Percentiles rank a stretch among this genome's conserved stretches.
Conservation (phyloP, 495 filamentous ascomycete species). For the Podospora fimiseda region DNA sequence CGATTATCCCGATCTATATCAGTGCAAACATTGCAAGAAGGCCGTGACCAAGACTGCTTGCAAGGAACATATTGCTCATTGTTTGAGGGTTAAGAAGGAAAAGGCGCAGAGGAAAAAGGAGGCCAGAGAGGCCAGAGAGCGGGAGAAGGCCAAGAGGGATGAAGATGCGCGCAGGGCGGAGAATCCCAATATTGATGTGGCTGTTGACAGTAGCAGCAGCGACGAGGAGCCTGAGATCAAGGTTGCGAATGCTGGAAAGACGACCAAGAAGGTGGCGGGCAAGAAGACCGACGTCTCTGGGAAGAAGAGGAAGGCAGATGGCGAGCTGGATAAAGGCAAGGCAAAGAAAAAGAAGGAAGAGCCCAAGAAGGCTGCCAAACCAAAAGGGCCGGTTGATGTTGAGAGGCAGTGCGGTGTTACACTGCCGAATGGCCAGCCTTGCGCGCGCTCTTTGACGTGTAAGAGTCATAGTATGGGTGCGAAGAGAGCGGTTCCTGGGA, state of each 20-base stretch:
- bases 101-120: slow-evolving; percentile 73
- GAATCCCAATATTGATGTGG: slow-evolving; percentile 45
- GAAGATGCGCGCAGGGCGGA: slow-evolving; percentile 54
- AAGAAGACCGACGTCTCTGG: slow-evolving; percentile 52
- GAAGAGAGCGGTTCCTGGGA: slow-evolving; percentile 82
- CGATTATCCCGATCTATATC: slow-evolving; percentile 57
- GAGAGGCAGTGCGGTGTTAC: slow-evolving; percentile 94
- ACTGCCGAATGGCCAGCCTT: slow-evolving; percentile 74
- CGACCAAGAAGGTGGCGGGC: slow-evolving; percentile 63
- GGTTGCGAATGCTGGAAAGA: slow-evolving; percentile 40
- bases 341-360: slow-evolving; percentile 96
- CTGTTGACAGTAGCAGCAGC: slow-evolving; percentile 70
- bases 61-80: slow-evolving; percentile 60
- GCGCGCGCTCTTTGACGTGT: slow-evolving; percentile 87
- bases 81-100: slow-evolving; percentile 67
- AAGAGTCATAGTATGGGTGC: slow-evolving; percentile 97
- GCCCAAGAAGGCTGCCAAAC: slow-evolving; percentile 82
- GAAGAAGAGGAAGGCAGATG: slow-evolving; percentile 92
- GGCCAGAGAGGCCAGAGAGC: slow-evolving; percentile 65
- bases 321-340: slow-evolving; percentile 65
- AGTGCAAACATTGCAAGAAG: slow-evolving; percentile 81
- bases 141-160: slow-evolving; percentile 51
- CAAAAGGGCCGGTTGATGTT: slow-evolving; percentile 92
- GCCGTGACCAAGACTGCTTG: slow-evolving; percentile 55
- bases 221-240: slow-evolving; percentile 36